phyloP scores from a whole-genome alignment of 805 yeast species.

The Vanderwaltozyma tropicalis region DNA sequence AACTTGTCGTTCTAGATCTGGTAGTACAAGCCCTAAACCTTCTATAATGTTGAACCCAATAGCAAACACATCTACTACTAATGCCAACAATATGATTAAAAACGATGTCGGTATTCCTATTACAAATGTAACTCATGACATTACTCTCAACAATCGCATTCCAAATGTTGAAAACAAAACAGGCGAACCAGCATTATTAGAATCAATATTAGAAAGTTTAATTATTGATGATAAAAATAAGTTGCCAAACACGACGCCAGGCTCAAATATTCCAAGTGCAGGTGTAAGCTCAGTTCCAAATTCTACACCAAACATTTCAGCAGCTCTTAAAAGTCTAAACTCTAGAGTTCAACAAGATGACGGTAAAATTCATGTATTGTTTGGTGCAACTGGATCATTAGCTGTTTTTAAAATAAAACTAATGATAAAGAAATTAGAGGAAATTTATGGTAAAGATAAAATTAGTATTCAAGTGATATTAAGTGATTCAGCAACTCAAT shows the following conservation, averaged over 20 bases:
- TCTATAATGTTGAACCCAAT: neutral
- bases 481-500: conserved; percentile 78
- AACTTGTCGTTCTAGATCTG: conserved; percentile 13
- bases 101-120: too few relatives aligned
- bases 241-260: too few relatives aligned
- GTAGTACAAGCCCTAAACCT: conserved; percentile 16
- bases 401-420: conserved; percentile 72
- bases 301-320: conserved; percentile 19
- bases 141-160: too few relatives aligned
- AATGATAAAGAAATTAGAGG: conserved; percentile 71
- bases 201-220: too few relatives aligned
- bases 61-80: too few relatives aligned
- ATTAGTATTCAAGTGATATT: conserved; percentile 77
- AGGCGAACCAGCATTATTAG: too few relatives aligned
- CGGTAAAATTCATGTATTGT: conserved; percentile 72
- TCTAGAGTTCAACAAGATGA: conserved; percentile 69
- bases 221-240: too few relatives aligned
- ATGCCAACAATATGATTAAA: too few relatives aligned
- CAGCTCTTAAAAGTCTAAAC: conserved; percentile 42
- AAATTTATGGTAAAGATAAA: conserved; percentile 64
- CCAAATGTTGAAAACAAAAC: too few relatives aligned
- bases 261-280: too few relatives aligned
- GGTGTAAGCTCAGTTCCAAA: neutral
- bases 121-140: too few relatives aligned
- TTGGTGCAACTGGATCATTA: conserved; percentile 85